Percentiles rank a stretch among this genome's conserved stretches.
Evolutionary conservation across 306 rosid species (phyloP).

Genomic region (Ziziphus jujuba): DNA sequence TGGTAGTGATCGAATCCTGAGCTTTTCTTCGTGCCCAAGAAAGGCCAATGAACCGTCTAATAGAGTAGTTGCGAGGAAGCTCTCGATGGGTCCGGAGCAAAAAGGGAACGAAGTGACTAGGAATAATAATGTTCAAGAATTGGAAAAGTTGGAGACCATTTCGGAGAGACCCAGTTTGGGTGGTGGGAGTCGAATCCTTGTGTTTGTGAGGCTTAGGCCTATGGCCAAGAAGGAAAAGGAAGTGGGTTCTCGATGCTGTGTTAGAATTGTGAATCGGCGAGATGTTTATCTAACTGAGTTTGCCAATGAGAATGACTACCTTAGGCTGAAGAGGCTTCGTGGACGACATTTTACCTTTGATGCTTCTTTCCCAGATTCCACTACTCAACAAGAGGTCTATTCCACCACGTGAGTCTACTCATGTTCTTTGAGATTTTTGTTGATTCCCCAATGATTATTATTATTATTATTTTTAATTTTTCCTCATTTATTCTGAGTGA

Average conservation of each 20-base stretch:
- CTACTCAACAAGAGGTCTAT: slow-evolving; percentile 79
- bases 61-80: slow-evolving; percentile 69
- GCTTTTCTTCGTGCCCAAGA: slow-evolving; percentile 57
- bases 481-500: background rate
- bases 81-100: slow-evolving; percentile 47
- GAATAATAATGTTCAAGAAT: slow-evolving; percentile 38
- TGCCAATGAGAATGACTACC: slow-evolving; percentile 71
- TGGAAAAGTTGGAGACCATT: slow-evolving; percentile 30
- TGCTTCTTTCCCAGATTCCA: slow-evolving; percentile 68
- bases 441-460: too few species aligned
- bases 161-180: slow-evolving; percentile 31
- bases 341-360: slow-evolving; percentile 82
- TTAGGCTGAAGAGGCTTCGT: slow-evolving; percentile 80
- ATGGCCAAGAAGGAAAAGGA: slow-evolving; percentile 84
- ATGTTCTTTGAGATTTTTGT: background rate
- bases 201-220: slow-evolving; percentile 90
- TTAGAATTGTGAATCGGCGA: slow-evolving; percentile 63
- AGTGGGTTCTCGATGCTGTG: slow-evolving; percentile 70
- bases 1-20: slow-evolving; percentile 54
- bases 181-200: slow-evolving; percentile 63
- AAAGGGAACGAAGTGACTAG: slow-evolving; percentile 17
- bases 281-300: slow-evolving; percentile 85
- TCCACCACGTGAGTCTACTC: slow-evolving; percentile 71
- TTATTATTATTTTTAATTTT: background rate
- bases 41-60: slow-evolving; percentile 20